Percentiles rank a stretch among this genome's conserved stretches.
phyloP scores from a whole-genome alignment of 345 rosid species.

The Linum trigynum region DNA sequence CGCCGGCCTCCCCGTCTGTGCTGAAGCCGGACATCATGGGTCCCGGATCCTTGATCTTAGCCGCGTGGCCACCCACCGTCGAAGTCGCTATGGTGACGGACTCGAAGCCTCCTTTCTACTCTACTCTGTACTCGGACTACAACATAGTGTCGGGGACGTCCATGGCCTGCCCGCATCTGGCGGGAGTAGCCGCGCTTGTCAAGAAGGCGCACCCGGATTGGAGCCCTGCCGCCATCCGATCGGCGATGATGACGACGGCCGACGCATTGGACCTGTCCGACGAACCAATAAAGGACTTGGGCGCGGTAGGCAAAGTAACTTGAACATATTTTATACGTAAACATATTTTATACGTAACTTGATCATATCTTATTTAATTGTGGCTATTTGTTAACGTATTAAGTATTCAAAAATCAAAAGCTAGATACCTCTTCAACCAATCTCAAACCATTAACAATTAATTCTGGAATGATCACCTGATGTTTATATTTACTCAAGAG shows the following conservation, averaged over 20 bases:
- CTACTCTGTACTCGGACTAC: conserved; percentile 21
- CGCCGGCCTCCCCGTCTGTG: conserved; percentile 34
- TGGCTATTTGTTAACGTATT: no score
- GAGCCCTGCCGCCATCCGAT: conserved; percentile 53
- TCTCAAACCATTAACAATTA: no score
- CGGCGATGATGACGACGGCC: conserved; percentile 53
- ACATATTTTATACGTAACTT: no score
- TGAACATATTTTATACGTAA: no score
- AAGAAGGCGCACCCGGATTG: conserved; percentile 43
- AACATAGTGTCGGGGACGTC: conserved; percentile 47
- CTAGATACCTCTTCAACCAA: no score
- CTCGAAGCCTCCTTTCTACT: not conserved
- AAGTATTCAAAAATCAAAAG: no score
- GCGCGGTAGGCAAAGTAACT: not conserved
- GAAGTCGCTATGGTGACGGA: conserved; percentile 4
- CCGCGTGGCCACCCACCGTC: conserved; percentile 41
- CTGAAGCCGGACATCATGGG: conserved; percentile 52
- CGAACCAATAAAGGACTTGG: conserved; percentile 18
- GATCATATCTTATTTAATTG: no score
- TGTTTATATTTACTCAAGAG: no score
- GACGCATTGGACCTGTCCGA: conserved; percentile 24
- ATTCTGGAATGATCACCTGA: no score
- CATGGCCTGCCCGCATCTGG: conserved; percentile 47
- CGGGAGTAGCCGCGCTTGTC: conserved; percentile 46
- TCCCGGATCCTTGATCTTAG: conserved; percentile 38